Percentiles rank a stretch among this genome's conserved stretches.
Conservation (phyloP, 805 yeast genomes). For the Ogataea thermomethanolica region DNA sequence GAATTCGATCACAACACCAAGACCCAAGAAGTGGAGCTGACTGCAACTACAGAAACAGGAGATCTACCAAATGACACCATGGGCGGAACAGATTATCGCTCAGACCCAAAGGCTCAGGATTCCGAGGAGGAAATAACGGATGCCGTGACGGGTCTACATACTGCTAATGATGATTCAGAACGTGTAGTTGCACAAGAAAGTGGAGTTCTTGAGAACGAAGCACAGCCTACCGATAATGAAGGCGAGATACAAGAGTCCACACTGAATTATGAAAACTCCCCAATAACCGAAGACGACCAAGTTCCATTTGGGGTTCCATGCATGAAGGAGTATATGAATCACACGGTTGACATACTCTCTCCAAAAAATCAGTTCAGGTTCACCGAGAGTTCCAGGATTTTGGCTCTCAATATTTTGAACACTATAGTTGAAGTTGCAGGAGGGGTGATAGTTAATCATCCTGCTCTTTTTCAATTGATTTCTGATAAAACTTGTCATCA, state of each 20-base stretch:
- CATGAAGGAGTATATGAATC: conserved; percentile 70
- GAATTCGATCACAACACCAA: conserved; percentile 31
- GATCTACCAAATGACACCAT: conserved; percentile 55
- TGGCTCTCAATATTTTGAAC: conserved; percentile 73
- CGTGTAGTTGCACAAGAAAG: too few relatives aligned
- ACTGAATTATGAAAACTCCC: neutral
- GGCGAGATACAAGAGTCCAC: neutral
- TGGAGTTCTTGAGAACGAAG: too few relatives aligned
- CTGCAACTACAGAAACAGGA: conserved; percentile 24
- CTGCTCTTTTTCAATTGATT: conserved; percentile 61
- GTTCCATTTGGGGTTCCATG: conserved; percentile 70
- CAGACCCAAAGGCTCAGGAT: neutral
- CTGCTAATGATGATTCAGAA: neutral
- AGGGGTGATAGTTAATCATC: conserved; percentile 53
- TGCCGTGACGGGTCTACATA: neutral
- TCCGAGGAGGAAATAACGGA: conserved; percentile 1
- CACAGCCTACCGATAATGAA: neutral
- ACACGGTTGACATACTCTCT: conserved; percentile 73
- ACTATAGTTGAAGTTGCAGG: conserved; percentile 85
- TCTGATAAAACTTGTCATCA: conserved; percentile 85
- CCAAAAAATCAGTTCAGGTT: conserved; percentile 82
- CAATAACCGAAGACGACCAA: conserved; percentile 30
- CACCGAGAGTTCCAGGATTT: conserved; percentile 80
- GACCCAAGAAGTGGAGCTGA: conserved; percentile 24
- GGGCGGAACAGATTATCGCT: conserved; percentile 40